Evolutionary conservation across 768 basidiomycete genomes (phyloP), one percentile per base, ranked within the genome.

Genomic region (Astraeus odoratus): DNA sequence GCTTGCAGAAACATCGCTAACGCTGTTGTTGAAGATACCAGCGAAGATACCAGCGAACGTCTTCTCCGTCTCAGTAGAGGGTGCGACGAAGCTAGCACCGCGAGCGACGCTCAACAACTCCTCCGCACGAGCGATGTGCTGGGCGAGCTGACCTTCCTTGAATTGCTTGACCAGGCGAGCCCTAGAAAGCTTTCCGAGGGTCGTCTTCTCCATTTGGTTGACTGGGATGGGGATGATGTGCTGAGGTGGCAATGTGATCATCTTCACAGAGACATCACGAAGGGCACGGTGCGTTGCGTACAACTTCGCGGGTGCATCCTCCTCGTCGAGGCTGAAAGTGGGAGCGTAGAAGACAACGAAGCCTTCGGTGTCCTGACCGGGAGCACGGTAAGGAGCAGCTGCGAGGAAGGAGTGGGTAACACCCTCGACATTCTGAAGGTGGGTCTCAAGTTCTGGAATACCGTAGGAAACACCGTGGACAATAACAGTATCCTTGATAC

Each of bases 401-500:
- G 60, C 63, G 25, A 71, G 58, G 51, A 55, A 64, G 8, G 67
- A 65, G 29, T 64, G 59, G 5, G 54, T 53, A 43, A 67, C 55
- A 19, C 67, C 68, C 1, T 61, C 58, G 6, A 70, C 54, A 4
- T 61, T 66, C 54, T 73, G 69, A 30, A 73, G 53, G 45, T 68
- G 64, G 24, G 61, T 58, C 52, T 69, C 68, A 3, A 68, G 57
- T 41, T 71, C 69, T 1, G 63, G 57, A 27, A 66, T 58, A 30
- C 66, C 61, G 45, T 70, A 64, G 16, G 69, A 72, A 43, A 71
- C 63, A 29, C 72, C 70, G 38, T 73, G 70, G 43, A 72, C 66
- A 46, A 71, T 71, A 49, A 73, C 52, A n/a, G 60, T 65, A 22
- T 71, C 68, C 50, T 71, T 72, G 50, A 70, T 67, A 26, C 71